Evolutionary conservation across 306 rosid genomes (phyloP), one percentile per base, ranked within the genome.

Genomic region (Rubus idaeus): DNA sequence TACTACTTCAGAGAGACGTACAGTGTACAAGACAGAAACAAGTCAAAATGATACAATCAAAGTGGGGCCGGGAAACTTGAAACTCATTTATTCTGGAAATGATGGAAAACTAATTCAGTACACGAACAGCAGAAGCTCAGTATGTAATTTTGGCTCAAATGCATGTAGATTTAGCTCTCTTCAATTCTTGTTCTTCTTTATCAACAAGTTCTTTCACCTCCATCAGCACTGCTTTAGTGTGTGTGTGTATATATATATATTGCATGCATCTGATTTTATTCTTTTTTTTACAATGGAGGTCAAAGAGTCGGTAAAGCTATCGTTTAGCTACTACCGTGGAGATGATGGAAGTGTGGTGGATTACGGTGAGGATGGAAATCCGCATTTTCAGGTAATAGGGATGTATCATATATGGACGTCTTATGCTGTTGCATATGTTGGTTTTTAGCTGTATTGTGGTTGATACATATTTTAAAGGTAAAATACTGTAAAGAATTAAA

Each of bases 51-150:
- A 80, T 47, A 68, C 78, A 2, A 47, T 83, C 52, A 49, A 73
- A 79, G 87, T 83, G 10, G 87, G 84, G 62, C 77, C 76, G 57
- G 87, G 87, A 53, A 80, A 73, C 68, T 77, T 83, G 78, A 79
- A 79, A 68, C 87, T 83, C 42, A 45, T 76, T 71, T 83, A 83
- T 60, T 78, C 84, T 21, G 82, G 72, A 62, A 73, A 73, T 49
- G 79, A 80, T 67, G 82, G 84, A 50, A 68, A 83, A 58, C 84
- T 83, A 58, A 61, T 81, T 74, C 73, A 78, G 52, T 83, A 83
- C 60, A 20, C 73, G 41, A 83, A 83, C 69, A 76, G 35, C 61
- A 79, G 81, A 60, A 83, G 74, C 71, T 65, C 12, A 79, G 87
- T 83, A 79, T 68, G 81, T 75, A 44, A 42, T 30, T 71, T 40